These are phyloP conservation scores for Lentinula lateritia DNA, from an alignment of 768 basidiomycete genomes.

Conservation along the genomic window DNA sequence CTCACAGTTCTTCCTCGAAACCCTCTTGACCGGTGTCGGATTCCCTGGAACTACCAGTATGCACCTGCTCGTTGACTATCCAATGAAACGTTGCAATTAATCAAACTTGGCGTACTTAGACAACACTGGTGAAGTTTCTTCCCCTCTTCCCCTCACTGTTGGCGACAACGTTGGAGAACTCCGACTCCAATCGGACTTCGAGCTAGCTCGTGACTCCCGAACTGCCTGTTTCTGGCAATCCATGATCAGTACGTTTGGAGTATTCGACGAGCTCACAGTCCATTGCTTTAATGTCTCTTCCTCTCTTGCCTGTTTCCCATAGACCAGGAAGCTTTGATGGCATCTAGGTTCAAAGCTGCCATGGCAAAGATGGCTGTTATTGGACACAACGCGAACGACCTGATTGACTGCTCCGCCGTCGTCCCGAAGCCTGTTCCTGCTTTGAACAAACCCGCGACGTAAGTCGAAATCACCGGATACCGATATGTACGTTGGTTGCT, in stretches of 20 bases:
- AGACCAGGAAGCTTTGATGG: conserved; percentile 6
- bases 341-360: conserved; percentile 10
- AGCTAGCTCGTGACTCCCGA: conserved; percentile 19
- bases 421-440: conserved; percentile 15
- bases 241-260: conserved; percentile 19
- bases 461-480: neutral
- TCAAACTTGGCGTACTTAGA: neutral
- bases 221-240: conserved; percentile 38
- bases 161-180: conserved; percentile 17
- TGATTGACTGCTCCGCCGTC: conserved; percentile 16
- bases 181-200: conserved; percentile 23
- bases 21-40: conserved; percentile 18
- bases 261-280: neutral
- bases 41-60: conserved; percentile 19
- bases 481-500: neutral
- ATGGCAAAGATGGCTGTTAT: conserved; percentile 14
- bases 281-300: neutral
- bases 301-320: neutral
- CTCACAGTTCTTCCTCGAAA: conserved; percentile 22
- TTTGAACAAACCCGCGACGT: conserved; percentile 6
- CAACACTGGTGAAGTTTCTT: conserved; percentile 17
- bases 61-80: neutral
- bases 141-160: conserved; percentile 10
- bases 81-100: neutral
- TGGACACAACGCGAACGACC: conserved; percentile 10